Base-by-base conservation (phyloP, 2,329 filamentous ascomycete species). In the Fusarium continuum region DNA sequence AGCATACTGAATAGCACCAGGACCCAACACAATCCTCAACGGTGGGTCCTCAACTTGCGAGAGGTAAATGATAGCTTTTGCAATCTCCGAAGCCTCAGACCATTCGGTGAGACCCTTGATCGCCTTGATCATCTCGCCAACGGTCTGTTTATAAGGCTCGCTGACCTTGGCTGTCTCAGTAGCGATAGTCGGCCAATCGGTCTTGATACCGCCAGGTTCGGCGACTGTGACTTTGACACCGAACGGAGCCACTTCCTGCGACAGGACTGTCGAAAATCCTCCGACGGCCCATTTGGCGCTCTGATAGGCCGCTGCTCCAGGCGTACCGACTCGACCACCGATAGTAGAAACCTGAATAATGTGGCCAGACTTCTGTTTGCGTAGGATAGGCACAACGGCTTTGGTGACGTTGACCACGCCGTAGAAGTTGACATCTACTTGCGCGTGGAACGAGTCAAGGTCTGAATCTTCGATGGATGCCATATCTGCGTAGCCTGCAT, bases 391-490 rank as follows among this genome's bases (percentile, higher is more conserved):
- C 5, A 78, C 56, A 3, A 74, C 75, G 5, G 77, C 76, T 7
- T 75, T 78, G 6, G 84, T 86, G 1, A 86, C 80, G 38, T 83
- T 77, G 5, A 87, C 70, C 1, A 86, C 72, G 4, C 86, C 85
- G 52, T 84, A 86, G 68, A 87, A 83, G 66, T 88, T 88, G 56
- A 84, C 79, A 44, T 88, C 83, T 72, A 88, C 80, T 65, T 87
- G 82, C 3, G 71, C 78, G 3, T 80, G 76, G 35, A 84, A 80
- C 25, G 85, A 78, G 3, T 77, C 69, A 2, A 85, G 77, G 1
- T 75, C 74, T 4, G 83, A 70, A 7, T 82, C 80, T 65, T 88
- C 85, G 41, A 87, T 80, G 2, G 81, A 78, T 11, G 81, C 83
- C 6, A 74, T 69, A 2, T 85, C 73, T n/a, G 83, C 82, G 55